A percentile compares a stretch with the other conserved stretches of the same genome.
Evolutionary conservation across 192 early-diverging fungal genomes (phyloP).

Genomic region (Dimargaris xerosporica): DNA sequence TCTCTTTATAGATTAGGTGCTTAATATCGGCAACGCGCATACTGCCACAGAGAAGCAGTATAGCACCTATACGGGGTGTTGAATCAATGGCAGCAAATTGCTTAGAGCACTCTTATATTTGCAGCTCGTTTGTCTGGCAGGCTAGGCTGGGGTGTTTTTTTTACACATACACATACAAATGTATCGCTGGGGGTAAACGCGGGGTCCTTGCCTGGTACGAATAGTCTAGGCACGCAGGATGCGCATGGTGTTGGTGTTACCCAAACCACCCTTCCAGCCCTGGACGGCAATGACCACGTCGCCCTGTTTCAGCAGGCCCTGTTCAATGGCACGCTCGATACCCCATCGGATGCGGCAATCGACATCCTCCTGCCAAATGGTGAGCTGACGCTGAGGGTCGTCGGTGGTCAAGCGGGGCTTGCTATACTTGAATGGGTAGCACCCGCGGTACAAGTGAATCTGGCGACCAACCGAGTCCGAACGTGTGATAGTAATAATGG

Average conservation of each 20-base stretch:
- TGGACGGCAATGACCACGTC: constrained; percentile 60
- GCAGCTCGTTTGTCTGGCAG: no score
- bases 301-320: constrained; percentile 45
- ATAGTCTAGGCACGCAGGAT: constrained; percentile 37
- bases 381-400: constrained; percentile 27
- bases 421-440: constrained; percentile 63
- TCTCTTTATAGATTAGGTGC: no score
- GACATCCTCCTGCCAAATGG: constrained; percentile 71
- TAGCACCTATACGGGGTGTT: no score
- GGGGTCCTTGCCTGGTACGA: neutral
- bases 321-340: constrained; percentile 54
- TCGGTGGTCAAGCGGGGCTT: constrained; percentile 21
- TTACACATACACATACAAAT: no score
- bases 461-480: constrained; percentile 53
- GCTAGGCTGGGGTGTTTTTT: no score
- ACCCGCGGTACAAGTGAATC: constrained; percentile 63
- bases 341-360: constrained; percentile 61
- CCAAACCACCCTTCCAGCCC: constrained; percentile 61
- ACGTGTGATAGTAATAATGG: constrained; percentile 86
- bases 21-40: no score
- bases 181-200: no score
- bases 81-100: no score
- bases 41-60: no score
- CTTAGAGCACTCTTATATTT: no score
- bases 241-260: constrained; percentile 75